Percentiles rank a stretch among this genome's conserved stretches.
Evolutionary conservation across 768 basidiomycete genomes (phyloP).

Genomic region (Leccinum pellstonianum): DNA sequence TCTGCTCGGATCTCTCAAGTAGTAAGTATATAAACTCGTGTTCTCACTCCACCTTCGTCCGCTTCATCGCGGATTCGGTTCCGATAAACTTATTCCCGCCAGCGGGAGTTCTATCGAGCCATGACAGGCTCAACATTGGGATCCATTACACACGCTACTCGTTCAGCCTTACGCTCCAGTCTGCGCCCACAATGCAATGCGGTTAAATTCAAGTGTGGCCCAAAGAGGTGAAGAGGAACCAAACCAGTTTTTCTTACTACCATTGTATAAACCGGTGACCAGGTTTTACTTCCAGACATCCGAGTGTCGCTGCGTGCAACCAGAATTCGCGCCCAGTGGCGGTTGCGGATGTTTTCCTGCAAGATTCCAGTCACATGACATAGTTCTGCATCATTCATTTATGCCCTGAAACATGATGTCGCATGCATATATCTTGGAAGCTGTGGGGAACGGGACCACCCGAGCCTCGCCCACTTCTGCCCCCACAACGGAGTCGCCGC

Average conservation of each 20-base stretch:
- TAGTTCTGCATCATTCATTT: constrained; percentile 5
- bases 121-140: background rate
- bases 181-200: background rate
- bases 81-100: background rate
- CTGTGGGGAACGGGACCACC: constrained; percentile 4
- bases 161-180: background rate
- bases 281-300: constrained; percentile 3
- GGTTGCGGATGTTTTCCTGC: constrained; percentile 7
- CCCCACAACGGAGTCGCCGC: background rate
- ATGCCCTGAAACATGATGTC: constrained; percentile 2
- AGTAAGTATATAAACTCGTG: background rate
- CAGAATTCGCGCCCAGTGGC: background rate
- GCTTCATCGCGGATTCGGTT: background rate
- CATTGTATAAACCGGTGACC: background rate
- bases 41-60: background rate
- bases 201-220: background rate
- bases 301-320: background rate
- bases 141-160: background rate
- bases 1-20: background rate
- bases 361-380: constrained; percentile 11
- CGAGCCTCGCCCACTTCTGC: background rate
- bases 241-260: background rate
- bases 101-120: background rate
- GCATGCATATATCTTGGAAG: constrained; percentile 17
- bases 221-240: background rate